Percentiles rank a stretch among this genome's conserved stretches.
phyloP scores from a whole-genome alignment of 2,329 filamentous ascomycete species.

The Dothistroma septosporum region DNA sequence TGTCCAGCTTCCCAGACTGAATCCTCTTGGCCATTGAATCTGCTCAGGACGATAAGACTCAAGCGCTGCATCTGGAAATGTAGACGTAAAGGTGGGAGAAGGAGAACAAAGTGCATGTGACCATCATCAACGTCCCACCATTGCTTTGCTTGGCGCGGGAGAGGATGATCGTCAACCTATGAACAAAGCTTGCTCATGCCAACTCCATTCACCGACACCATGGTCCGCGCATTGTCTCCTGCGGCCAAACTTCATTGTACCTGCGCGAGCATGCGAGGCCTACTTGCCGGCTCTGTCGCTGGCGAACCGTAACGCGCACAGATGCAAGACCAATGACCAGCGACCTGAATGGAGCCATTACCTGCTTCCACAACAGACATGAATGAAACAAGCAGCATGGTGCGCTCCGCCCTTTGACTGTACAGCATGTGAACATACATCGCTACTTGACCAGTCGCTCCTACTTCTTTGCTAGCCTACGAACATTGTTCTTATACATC shows the following conservation, averaged over 20 bases:
- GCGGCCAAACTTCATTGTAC: neutral
- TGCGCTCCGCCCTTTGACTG: conserved; percentile 5
- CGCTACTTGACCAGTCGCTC: conserved; percentile 1
- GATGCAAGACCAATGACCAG: neutral
- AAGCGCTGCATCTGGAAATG: neutral
- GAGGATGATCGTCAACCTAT: neutral
- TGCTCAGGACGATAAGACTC: too few relatives aligned
- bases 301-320: conserved; percentile 2
- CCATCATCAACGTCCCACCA: neutral
- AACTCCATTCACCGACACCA: neutral
- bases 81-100: neutral
- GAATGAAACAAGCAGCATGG: conserved; percentile 5
- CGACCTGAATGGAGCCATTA: neutral
- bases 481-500: conserved; percentile 13
- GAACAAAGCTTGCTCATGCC: neutral
- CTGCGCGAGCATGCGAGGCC: conserved; percentile 6
- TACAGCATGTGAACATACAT: conserved; percentile 2
- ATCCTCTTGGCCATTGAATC: too few relatives aligned
- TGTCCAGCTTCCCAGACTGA: too few relatives aligned
- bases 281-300: conserved; percentile 6
- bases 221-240: neutral
- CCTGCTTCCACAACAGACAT: conserved; percentile 1
- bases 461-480: conserved; percentile 1
- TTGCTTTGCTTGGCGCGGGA: neutral
- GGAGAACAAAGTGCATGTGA: neutral